A percentile compares a stretch with the other conserved stretches of the same genome.
Evolutionary conservation across 176 grass and related monocot genomes (phyloP).

Genomic region (Aegilops longissima): DNA sequence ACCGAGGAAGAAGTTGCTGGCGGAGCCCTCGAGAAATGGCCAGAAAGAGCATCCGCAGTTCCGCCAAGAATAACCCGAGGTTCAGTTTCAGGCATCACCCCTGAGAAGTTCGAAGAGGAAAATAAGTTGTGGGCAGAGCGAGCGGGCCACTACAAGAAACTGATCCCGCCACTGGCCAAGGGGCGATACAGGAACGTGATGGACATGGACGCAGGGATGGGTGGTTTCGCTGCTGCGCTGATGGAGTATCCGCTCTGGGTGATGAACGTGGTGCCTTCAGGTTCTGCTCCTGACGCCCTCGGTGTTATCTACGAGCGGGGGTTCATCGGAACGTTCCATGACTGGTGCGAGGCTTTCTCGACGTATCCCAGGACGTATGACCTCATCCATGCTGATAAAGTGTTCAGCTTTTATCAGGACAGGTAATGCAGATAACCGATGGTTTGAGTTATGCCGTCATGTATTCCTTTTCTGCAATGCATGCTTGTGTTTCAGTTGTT

Average conservation of each 20-base stretch:
- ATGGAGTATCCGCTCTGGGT: constrained; percentile 73
- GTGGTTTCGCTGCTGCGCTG: constrained; percentile 57
- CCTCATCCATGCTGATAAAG: constrained; percentile 70
- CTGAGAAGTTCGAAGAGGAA: constrained; percentile 60
- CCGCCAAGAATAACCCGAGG: constrained; percentile 57
- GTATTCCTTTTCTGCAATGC: neutral
- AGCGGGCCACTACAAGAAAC: constrained; percentile 61
- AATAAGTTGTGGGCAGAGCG: constrained; percentile 67
- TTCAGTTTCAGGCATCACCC: constrained; percentile 50
- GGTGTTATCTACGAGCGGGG: constrained; percentile 82
- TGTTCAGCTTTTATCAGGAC: constrained; percentile 62
- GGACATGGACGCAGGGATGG: constrained; percentile 73
- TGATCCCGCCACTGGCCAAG: constrained; percentile 62
- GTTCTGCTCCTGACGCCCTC: constrained; percentile 35
- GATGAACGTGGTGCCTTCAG: constrained; percentile 71
- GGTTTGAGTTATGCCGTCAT: neutral
- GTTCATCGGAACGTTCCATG: constrained; percentile 72
- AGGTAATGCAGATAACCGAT: constrained; percentile 41
- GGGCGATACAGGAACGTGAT: constrained; percentile 77
- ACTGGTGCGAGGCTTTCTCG: constrained; percentile 94
- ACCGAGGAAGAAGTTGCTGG: constrained; percentile 53
- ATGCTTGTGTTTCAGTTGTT: neutral
- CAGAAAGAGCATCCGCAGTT: constrained; percentile 54
- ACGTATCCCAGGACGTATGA: constrained; percentile 90
- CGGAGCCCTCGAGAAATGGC: constrained; percentile 71